A percentile compares a stretch with the other conserved stretches of the same genome.
Conservation (phyloP, 257 asterid species). For the Hygrophila difformis region DNA sequence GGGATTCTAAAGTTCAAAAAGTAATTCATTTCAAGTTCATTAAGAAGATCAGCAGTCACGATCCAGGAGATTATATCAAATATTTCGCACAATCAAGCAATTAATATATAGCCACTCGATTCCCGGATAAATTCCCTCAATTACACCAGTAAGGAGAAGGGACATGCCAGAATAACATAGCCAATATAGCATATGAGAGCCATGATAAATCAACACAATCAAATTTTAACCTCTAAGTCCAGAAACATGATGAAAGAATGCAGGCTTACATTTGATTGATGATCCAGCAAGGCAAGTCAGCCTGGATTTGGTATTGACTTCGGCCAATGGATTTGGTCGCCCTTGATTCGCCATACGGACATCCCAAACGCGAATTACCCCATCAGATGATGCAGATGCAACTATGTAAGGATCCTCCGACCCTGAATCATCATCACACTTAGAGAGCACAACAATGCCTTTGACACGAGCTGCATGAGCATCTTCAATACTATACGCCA, state of each 20-base stretch:
- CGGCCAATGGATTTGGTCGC: conserved; percentile 51
- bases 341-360: conserved; percentile 49
- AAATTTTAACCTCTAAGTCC: not conserved
- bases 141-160: not conserved
- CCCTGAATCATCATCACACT: conserved; percentile 27
- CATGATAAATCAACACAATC: not conserved
- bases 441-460: conserved; percentile 70
- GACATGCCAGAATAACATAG: not conserved
- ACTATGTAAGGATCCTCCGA: conserved; percentile 56
- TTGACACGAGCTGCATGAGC: conserved; percentile 88
- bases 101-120: too few species aligned
- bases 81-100: too few species aligned
- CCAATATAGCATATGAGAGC: not conserved
- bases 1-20: too few species aligned
- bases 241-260: not conserved
- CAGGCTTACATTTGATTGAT: conserved; percentile 56
- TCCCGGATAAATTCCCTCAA: not conserved
- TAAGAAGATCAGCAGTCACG: too few species aligned
- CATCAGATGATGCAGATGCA: conserved; percentile 96
- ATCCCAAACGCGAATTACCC: conserved; percentile 90
- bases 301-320: conserved; percentile 78
- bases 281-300: conserved; percentile 97
- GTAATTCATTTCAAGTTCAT: too few species aligned
- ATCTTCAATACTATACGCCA: conserved; percentile 55
- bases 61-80: too few species aligned